Evolutionary conservation across 1,139 yeast species (phyloP), one percentile per base, ranked within the genome.

Genomic region (Zygoascus hellenicus): DNA sequence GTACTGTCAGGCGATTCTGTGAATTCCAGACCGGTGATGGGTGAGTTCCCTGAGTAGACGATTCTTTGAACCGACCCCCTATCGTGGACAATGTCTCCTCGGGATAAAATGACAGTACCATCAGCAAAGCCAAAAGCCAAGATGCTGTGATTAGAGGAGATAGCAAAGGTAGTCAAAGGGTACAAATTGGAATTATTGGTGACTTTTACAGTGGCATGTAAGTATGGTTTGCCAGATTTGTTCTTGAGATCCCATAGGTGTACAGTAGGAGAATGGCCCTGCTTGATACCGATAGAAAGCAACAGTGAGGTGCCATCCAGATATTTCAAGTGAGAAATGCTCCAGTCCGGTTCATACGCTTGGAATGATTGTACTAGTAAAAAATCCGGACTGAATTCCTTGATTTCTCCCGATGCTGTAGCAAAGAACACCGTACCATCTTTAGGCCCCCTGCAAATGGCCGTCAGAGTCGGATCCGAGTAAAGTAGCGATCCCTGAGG

Each of bases 61-160:
- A 83, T 65, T 32, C 97, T 70, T 60, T 90, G 97, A 54, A 92
- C 78, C 3, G 96, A 80, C 0, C 98, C 98, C 50, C 96, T 68
- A 60, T 94, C 99, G 55, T 92, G 78, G 2, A 86, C 59, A 40
- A 94, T 67, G 63, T 92, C 98, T 5, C 98, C 99, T 52, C 97
- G 68, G 0, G 90, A 78, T 3, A 90, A 68, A 5, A 90, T 70
- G 2, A 90, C 92, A 26, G 81, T 75, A 6, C 99, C 99, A 63
- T 89, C 86, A 16, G 95, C 83, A 61, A 81, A 89, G 0, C 98
- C 97, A 33, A 89, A 68, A 0, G 86, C 95, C 4, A 88, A 63
- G 46, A 88, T 77, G 0, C 86, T 72, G 49, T 81, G 72, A 54
- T 82, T 85, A 2, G 63, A 57, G 32, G 79, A 76, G 48, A 77